These are phyloP conservation scores for Phytopythium boreale DNA, from an alignment of 352 stramenopile genomes.

Conservation along the genomic window DNA sequence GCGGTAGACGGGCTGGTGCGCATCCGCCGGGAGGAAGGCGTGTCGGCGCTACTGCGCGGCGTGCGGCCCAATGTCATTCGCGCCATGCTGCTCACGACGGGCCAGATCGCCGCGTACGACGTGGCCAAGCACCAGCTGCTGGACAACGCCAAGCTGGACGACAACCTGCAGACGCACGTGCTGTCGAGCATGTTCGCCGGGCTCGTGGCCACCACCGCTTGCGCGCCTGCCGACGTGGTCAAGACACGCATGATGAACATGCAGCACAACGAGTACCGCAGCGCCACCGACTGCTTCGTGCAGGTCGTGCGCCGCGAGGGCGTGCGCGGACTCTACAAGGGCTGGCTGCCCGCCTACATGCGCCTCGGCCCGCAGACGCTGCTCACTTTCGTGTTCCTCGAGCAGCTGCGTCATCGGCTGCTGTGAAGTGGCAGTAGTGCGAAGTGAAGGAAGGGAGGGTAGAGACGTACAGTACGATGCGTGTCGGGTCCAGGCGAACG, in stretches of 20 bases:
- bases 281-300: slow-evolving; percentile 76
- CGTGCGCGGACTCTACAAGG: slow-evolving; percentile 76
- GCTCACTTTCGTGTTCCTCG: slow-evolving; percentile 85
- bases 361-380: slow-evolving; percentile 76
- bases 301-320: slow-evolving; percentile 78
- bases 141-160: slow-evolving; percentile 37
- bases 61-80: slow-evolving; percentile 84
- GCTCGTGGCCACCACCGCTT: slow-evolving; percentile 75
- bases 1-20: slow-evolving; percentile 67
- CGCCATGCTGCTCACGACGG: slow-evolving; percentile 78
- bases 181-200: slow-evolving; percentile 73
- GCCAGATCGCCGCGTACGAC: slow-evolving; percentile 84
- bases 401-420: slow-evolving; percentile 72
- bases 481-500: too few species aligned
- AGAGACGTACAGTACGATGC: not conserved
- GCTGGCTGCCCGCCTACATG: slow-evolving; percentile 84
- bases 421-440: slow-evolving; percentile 20
- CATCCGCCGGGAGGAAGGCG: slow-evolving; percentile 64
- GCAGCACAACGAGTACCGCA: slow-evolving; percentile 76
- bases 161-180: slow-evolving; percentile 75
- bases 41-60: slow-evolving; percentile 56
- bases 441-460: too few species aligned
- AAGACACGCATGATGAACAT: slow-evolving; percentile 87
- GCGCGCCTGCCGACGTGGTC: slow-evolving; percentile 74
- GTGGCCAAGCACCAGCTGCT: slow-evolving; percentile 62